Conservation (phyloP, 75 land plant species). For the Pinus tabuliformis region DNA sequence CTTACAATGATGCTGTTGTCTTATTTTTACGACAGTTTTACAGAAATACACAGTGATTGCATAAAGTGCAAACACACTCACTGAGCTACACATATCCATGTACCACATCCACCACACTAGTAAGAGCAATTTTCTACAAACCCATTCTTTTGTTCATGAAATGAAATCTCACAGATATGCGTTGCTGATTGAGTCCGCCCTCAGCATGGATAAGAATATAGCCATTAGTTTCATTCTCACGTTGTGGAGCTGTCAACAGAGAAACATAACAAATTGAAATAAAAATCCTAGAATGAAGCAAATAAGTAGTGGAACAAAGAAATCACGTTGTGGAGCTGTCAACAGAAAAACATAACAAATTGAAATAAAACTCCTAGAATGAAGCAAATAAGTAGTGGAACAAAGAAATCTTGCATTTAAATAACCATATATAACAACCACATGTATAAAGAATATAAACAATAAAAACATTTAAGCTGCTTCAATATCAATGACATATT, state of each 20-base stretch:
- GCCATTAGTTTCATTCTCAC: constrained; percentile 89
- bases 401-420: no score
- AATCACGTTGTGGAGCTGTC: constrained; percentile 45
- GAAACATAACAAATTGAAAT: neutral
- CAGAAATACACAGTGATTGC: neutral
- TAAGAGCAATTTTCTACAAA: constrained; percentile 2
- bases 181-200: constrained; percentile 97
- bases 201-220: constrained; percentile 95
- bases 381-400: no score
- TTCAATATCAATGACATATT: no score
- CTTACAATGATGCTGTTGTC: neutral
- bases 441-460: no score
- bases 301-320: no score
- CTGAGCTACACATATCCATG: neutral
- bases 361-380: no score
- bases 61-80: neutral
- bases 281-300: no score
- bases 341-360: neutral
- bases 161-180: constrained; percentile 75
- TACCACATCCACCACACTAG: neutral
- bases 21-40: neutral
- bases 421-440: no score
- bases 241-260: constrained; percentile 44
- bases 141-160: neutral
- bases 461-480: no score